Evolutionary conservation across 2,329 filamentous ascomycete species (phyloP).

Genomic region (Macrophomina tecta): DNA sequence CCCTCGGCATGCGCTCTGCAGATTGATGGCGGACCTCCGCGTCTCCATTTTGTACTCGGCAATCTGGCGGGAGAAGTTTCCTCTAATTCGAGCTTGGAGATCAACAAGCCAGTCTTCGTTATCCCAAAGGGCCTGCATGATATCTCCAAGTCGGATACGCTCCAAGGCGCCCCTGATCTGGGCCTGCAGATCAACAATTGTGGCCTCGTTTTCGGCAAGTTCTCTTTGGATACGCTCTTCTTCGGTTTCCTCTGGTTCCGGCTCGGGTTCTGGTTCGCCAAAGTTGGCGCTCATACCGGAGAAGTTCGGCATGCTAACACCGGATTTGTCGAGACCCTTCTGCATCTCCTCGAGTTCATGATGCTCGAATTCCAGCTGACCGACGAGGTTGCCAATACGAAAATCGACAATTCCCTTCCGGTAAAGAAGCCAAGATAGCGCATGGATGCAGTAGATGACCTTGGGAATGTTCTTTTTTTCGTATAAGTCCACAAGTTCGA

Average conservation of each 20-base stretch:
- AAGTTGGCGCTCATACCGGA: conserved; percentile 97
- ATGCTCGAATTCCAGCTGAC: conserved; percentile 95
- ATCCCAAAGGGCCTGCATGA: conserved; percentile 92
- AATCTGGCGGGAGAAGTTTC: conserved; percentile 85
- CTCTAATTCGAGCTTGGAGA: conserved; percentile 84
- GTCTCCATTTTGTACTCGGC: conserved; percentile 82
- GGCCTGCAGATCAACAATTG: conserved; percentile 81
- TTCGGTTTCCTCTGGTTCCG: conserved; percentile 78
- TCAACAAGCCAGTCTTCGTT: conserved; percentile 78
- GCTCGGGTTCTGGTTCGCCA: conserved; percentile 77
- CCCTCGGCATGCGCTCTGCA: conserved; percentile 82
- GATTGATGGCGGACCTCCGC: conserved; percentile 76
- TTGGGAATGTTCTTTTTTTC: conserved; percentile 99
- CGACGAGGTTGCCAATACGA: conserved; percentile 93
- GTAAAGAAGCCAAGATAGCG: conserved; percentile 94
- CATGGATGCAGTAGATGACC: conserved; percentile 98
- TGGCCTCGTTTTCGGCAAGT: conserved; percentile 74
- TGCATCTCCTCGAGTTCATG: conserved; percentile 97
- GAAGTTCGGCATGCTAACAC: conserved; percentile 96
- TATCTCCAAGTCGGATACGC: conserved; percentile 75
- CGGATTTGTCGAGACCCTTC: conserved; percentile 94
- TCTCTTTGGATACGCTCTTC: conserved; percentile 87
- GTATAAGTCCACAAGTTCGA: conserved; percentile 96
- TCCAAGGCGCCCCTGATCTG: conserved; percentile 83
- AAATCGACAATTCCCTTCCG: conserved; percentile 95